Evolutionary conservation across 1,284 basidiomycete species (phyloP), one percentile per base, ranked within the genome.

Genomic region (Phaffia rhodozyma): DNA sequence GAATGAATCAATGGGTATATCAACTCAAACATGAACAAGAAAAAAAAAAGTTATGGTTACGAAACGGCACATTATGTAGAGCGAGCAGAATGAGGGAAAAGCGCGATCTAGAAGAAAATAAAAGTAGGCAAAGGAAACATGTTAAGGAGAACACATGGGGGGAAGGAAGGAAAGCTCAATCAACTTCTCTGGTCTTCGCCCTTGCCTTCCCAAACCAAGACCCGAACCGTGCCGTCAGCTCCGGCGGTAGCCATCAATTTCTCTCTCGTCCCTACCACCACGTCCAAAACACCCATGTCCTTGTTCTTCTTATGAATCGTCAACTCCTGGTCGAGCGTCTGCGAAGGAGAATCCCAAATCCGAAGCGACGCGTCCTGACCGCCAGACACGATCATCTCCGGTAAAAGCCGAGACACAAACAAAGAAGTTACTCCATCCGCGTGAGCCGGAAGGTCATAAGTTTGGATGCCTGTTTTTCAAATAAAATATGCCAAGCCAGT

Each of bases 281-380:
- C 86, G 68, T 86, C 87, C 67, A 96, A 80, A 20, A 96, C 90
- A 54, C 94, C 96, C 76, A 97, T 92, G 65, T 84, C 82, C 48
- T 84, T 86, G 75, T 91, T 91, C 77, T 87, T 84, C 58, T 91
- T 83, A 76, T 97, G 91, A 30, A 79, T 76, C 23, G 86, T 86
- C 67, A 91, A 83, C 75, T 98, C 96, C 73, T 97, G 94, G 34
- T 92, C 79, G 73, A 91, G 96, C 4, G 75, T 75, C 62, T 62
- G 49, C 18, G 60, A 57, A 58, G 82, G 81, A 62, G 97, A 78
- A 75, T 97, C 90, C 96, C 94, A 98, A 77, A 97, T 88, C 27
- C 94, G 86, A 54, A 92, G 80, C 23, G 90, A 92, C 73, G 92
- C 92, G 74, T 98, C 94, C 72, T 96, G 90, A 58, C 89, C 88